phyloP scores from a whole-genome alignment of 1,284 basidiomycete genomes.

The Ustilago xerochloae region DNA sequence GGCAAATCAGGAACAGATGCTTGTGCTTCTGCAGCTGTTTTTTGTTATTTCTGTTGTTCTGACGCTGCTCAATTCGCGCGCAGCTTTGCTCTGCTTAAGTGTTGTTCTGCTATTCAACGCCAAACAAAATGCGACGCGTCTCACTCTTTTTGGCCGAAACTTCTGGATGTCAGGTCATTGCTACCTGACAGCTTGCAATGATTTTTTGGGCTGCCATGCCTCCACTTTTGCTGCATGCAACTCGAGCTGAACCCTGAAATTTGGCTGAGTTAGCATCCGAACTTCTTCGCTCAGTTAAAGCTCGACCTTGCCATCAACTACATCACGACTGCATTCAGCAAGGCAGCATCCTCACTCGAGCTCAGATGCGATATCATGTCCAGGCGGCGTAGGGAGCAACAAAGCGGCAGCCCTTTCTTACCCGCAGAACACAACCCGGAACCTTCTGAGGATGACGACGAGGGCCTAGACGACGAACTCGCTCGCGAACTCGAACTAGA shows the following conservation, averaged over 20 bases:
- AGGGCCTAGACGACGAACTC: slow-evolving; percentile 10
- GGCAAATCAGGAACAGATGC: neutral
- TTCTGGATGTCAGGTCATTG: neutral
- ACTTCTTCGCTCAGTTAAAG: neutral
- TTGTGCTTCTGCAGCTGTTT: neutral
- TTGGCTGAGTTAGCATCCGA: slow-evolving; percentile 16
- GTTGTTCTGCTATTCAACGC: neutral
- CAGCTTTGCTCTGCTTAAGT: neutral
- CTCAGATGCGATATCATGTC: slow-evolving; percentile 11
- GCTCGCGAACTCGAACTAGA: slow-evolving; percentile 33
- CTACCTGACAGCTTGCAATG: neutral
- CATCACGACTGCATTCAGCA: neutral
- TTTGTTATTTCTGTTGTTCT: slow-evolving; percentile 20
- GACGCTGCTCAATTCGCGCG: neutral
- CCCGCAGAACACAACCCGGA: neutral
- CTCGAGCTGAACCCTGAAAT: slow-evolving; percentile 13
- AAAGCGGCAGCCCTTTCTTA: neutral
- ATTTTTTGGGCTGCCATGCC: slow-evolving; percentile 14
- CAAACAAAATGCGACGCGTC: slow-evolving; percentile 19
- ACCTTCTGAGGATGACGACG: neutral
- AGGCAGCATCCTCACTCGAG: neutral
- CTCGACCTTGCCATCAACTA: neutral
- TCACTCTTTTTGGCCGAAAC: neutral
- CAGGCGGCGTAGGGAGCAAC: neutral
- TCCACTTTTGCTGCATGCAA: slow-evolving; percentile 21